phyloP scores from a whole-genome alignment of 2,329 filamentous ascomycete genomes.

The Curvularia hawaiiensis region DNA sequence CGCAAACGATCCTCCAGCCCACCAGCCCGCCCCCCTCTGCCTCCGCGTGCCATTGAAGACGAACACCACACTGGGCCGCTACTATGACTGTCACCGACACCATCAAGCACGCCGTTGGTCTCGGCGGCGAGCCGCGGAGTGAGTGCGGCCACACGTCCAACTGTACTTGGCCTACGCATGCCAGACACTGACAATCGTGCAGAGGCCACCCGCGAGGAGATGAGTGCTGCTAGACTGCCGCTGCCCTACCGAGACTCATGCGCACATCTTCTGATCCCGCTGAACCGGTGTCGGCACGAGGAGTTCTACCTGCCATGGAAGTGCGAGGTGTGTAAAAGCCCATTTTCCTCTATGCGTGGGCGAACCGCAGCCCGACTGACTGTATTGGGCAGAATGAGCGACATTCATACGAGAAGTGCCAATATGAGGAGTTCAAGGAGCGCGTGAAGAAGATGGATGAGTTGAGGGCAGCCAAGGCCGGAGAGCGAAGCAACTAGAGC shows the following conservation, averaged over 20 bases:
- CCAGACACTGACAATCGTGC: constrained; percentile 39
- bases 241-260: constrained; percentile 94
- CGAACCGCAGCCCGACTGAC: constrained; percentile 22
- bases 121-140: constrained; percentile 45
- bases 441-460: constrained; percentile 99
- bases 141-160: constrained; percentile 24
- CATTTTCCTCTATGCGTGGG: background rate
- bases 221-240: constrained; percentile 88
- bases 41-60: constrained; percentile 31
- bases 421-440: constrained; percentile 99
- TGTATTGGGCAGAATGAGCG: constrained; percentile 75
- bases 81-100: constrained; percentile 52
- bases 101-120: constrained; percentile 56
- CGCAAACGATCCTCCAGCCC: constrained; percentile 14
- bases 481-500: constrained; percentile 78
- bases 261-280: constrained; percentile 89
- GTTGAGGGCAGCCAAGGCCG: constrained; percentile 82
- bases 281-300: constrained; percentile 92
- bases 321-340: constrained; percentile 74
- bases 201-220: constrained; percentile 87
- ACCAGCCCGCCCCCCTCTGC: constrained; percentile 5
- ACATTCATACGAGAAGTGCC: constrained; percentile 99
- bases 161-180: constrained; percentile 27
- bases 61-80: constrained; percentile 18
- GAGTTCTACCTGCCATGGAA: constrained; percentile 98